Evolutionary conservation across 1,284 basidiomycete species (phyloP), one percentile per base, ranked within the genome.

Genomic region (Microstroma glucosiphilum): DNA sequence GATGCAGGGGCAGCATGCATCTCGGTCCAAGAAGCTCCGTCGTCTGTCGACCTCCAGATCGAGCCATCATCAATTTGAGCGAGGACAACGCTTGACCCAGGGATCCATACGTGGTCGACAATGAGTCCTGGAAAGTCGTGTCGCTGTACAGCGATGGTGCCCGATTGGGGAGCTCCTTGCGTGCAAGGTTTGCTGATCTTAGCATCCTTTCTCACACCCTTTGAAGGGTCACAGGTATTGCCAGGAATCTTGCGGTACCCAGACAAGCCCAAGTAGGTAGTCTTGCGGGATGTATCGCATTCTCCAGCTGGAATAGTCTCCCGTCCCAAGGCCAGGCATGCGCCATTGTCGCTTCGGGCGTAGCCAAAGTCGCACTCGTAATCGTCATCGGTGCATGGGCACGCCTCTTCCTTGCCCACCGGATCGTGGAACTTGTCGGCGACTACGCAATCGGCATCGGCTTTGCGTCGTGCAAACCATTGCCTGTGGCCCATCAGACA

Each of bases 401-500:
- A 98, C 58, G 85, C 82, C 58, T 94, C 91, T 67, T 92, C 89
- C 65, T 89, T 86, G 37, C 85, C 70, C 13, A 66, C 67, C 2
- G 75, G 75, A 54, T 78, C 76, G 62, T 73, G 82, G 63, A 78
- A 78, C 80, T 96, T 92, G 69, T 93, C 84, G 6, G 89, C 90
- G n/a, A 98, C 88, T 68, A 90, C 93, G 75, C 94, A 98, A 68
- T 92, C 83, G 1, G 88, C 90, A 66, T 89, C 85, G 0, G 86
- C 79, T 81, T 92, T 96, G 75, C 93, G 85, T 26, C 94, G 86
- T 64, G 81, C 84, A 79, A 96, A 98, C 87, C 89, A 96, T 88
- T 97, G 94, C 88, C 89, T 92, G 79, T 91, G 91, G 1, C 94
- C 94, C 91, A 98, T 93, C 25, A 98, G 80, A 80, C 94, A 98